Evolutionary conservation across 2,329 filamentous ascomycete species (phyloP), one percentile per base, ranked within the genome.

Genomic region (Periconia sp.): DNA sequence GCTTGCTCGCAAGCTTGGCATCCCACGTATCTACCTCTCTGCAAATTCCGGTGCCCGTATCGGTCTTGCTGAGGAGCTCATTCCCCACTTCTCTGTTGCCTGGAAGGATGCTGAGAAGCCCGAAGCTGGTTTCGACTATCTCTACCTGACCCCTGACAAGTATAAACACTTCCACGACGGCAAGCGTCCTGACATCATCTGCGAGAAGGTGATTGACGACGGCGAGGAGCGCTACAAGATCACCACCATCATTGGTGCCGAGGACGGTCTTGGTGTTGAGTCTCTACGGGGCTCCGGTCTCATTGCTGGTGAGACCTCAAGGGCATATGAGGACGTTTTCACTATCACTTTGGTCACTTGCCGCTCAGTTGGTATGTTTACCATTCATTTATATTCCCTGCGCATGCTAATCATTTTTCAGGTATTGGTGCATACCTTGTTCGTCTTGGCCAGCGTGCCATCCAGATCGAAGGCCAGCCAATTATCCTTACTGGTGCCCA

Each of bases 31-130:
- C 69, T 99, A 99, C 76, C 80, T 99, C 46, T 99, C 94, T 70
- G 94, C 94, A 70, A 99, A 99, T 82, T 99, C 94, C 46, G 94
- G 94, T 82, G 94, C 94, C 56, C 92, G 94, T 66, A 89, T 99
- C 61, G 94, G 94, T 65, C 87, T 99, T 73, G 94, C 94, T 48
- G 92, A 96, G 60, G 94, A 97, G 79, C 80, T 99, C 53, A 95
- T 99, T 72, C 92, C 92, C 17, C 87, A 95, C 78, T 97, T 96
- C 82, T 94, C 88, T 55, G 92, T 96, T 41, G 94, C 92, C 2
- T 99, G 92, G 92, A 97, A 96, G 70, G 87, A 97, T 59, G 73
- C 82, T 3, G 74, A 75, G 51, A 91, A 85, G 70, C 94, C 89
- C 30, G 88, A 95, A 68, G 78, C 84, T 57, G 94, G 94, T 40